A percentile compares a stretch with the other conserved stretches of the same genome.
Conservation (phyloP, 1,139 yeast species). For the Kurtzmaniella quercitrusa region DNA sequence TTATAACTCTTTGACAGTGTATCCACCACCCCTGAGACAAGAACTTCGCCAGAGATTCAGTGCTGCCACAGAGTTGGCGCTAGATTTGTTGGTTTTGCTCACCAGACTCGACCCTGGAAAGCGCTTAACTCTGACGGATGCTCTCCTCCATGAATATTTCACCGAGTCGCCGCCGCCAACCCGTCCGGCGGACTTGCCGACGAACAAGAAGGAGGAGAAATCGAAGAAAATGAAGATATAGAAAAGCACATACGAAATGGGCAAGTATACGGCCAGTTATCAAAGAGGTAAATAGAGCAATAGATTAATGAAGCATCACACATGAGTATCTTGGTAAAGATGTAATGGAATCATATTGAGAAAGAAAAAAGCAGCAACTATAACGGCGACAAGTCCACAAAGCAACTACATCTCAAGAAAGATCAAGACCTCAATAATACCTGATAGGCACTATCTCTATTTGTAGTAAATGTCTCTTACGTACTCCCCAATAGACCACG, state of each 20-base stretch:
- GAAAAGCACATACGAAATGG: slow-evolving; percentile 1
- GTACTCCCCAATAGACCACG: slow-evolving; percentile 77
- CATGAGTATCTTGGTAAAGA: no score
- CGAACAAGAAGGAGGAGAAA: slow-evolving; percentile 26
- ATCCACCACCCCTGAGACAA: slow-evolving; percentile 80
- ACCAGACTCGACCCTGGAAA: slow-evolving; percentile 73
- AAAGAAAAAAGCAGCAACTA: no score
- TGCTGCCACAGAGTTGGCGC: slow-evolving; percentile 86
- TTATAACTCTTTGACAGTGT: slow-evolving; percentile 65
- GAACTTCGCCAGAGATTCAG: slow-evolving; percentile 81
- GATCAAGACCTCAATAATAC: no score
- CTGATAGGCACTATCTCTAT: no score
- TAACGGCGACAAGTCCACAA: no score
- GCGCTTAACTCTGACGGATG: slow-evolving; percentile 63
- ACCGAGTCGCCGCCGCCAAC: slow-evolving; percentile 75
- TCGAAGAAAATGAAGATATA: slow-evolving; percentile 13
- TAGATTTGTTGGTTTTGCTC: slow-evolving; percentile 72
- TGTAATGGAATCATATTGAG: no score
- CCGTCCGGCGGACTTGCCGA: slow-evolving; percentile 64
- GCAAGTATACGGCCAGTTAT: background rate
- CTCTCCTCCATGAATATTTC: slow-evolving; percentile 67
- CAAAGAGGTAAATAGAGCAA: slow-evolving; percentile 6
- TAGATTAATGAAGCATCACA: slow-evolving; percentile 1
- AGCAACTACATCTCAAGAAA: no score
- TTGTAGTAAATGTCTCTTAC: slow-evolving; percentile 43